Percentiles rank a stretch among this genome's conserved stretches.
These are phyloP conservation scores for Apiotrichum porosum DNA, from an alignment of 1,284 basidiomycete species.

Conservation along the genomic window DNA sequence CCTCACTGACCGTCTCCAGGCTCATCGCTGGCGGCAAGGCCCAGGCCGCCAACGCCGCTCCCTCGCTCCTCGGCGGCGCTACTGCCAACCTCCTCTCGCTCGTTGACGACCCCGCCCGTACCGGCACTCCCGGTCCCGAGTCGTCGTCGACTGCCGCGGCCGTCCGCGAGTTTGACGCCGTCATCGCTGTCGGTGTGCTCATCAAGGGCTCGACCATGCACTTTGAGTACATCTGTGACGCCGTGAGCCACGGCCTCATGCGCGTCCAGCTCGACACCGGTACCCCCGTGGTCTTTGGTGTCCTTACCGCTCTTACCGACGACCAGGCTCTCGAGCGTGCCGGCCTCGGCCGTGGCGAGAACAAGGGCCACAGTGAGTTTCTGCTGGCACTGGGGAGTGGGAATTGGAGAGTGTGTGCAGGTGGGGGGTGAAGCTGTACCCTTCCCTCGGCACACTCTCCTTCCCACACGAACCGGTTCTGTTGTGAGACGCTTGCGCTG, in stretches of 20 bases:
- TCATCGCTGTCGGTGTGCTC: slow-evolving; percentile 93
- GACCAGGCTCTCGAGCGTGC: slow-evolving; percentile 91
- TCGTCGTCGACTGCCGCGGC: slow-evolving; percentile 54
- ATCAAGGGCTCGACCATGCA: slow-evolving; percentile 98
- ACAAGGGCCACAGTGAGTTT: slow-evolving; percentile 49
- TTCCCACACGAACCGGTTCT: too few species aligned
- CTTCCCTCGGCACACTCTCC: too few species aligned
- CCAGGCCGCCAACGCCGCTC: slow-evolving; percentile 42
- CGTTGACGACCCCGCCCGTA: slow-evolving; percentile 54
- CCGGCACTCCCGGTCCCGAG: slow-evolving; percentile 49
- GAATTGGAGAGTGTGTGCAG: background rate
- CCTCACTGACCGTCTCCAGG: slow-evolving; percentile 15
- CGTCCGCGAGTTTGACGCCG: slow-evolving; percentile 77
- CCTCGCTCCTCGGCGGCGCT: slow-evolving; percentile 39
- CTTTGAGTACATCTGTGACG: slow-evolving; percentile 96
- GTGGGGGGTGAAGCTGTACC: too few species aligned
- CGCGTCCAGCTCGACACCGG: slow-evolving; percentile 85
- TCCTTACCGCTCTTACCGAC: slow-evolving; percentile 86
- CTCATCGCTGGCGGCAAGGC: slow-evolving; percentile 47
- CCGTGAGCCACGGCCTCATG: slow-evolving; percentile 90
- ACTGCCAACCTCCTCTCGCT: slow-evolving; percentile 58
- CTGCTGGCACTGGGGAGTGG: background rate
- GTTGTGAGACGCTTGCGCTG: background rate
- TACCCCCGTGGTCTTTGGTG: slow-evolving; percentile 94
- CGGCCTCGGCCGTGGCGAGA: slow-evolving; percentile 57